These are phyloP conservation scores for Talaromyces sp. DNA, from an alignment of 2,329 filamentous ascomycete genomes.

Conservation along the genomic window DNA sequence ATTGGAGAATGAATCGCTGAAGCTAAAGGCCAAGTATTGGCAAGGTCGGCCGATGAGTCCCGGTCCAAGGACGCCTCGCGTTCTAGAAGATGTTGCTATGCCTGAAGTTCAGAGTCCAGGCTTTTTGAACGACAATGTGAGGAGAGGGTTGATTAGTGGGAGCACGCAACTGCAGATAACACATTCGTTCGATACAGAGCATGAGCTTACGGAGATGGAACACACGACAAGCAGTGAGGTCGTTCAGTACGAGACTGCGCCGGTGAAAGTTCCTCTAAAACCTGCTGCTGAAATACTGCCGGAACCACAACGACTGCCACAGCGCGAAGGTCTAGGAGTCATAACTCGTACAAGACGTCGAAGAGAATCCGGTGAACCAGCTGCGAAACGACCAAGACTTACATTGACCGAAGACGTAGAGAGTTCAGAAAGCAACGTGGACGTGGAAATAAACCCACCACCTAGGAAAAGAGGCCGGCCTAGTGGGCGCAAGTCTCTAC, in stretches of 20 bases:
- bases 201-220: conserved; percentile 29
- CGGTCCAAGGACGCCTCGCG: conserved; percentile 10
- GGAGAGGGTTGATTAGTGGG: conserved; percentile 32
- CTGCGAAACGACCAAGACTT: conserved; percentile 33
- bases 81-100: conserved; percentile 19
- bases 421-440: conserved; percentile 6
- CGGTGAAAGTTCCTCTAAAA: conserved; percentile 28
- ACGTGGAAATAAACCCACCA: not conserved
- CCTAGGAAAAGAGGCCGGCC: conserved; percentile 27
- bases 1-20: conserved; percentile 37
- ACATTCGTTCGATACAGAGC: conserved; percentile 31
- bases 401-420: conserved; percentile 18
- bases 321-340: not conserved
- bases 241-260: conserved; percentile 22
- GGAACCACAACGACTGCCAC: conserved; percentile 3
- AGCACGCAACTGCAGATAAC: conserved; percentile 28
- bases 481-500: conserved; percentile 2
- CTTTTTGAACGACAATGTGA: conserved; percentile 33
- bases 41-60: conserved; percentile 27
- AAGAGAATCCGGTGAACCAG: conserved; percentile 22
- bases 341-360: not conserved
- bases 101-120: conserved; percentile 34
- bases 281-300: conserved; percentile 17
- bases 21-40: conserved; percentile 33
- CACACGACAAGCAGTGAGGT: conserved; percentile 22